Evolutionary conservation across 176 grass and related monocot species (phyloP).

Genomic region (Chloris gayana): DNA sequence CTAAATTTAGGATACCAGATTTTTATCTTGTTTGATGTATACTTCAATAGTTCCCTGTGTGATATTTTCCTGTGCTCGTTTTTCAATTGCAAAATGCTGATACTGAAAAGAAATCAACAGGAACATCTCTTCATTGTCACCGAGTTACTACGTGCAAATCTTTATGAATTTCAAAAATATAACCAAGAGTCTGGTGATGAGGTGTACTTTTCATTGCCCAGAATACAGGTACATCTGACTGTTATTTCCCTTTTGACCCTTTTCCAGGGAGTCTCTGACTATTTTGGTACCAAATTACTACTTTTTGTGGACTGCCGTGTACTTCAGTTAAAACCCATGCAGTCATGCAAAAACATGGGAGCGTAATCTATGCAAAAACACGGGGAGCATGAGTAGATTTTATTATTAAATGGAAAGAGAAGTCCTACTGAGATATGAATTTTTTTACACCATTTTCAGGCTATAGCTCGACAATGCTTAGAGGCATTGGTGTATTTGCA

Average conservation of each 20-base stretch:
- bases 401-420: constrained; percentile 23
- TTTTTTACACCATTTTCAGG: constrained; percentile 52
- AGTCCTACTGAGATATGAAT: background rate
- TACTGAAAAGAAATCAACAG: constrained; percentile 45
- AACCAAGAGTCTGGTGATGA: constrained; percentile 82
- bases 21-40: constrained; percentile 5
- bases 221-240: constrained; percentile 78
- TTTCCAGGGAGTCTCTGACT: background rate
- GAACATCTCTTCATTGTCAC: constrained; percentile 99
- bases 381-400: constrained; percentile 1
- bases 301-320: constrained; percentile 12
- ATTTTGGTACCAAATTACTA: constrained; percentile 16
- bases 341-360: background rate
- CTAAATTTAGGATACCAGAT: constrained; percentile 17
- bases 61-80: constrained; percentile 11
- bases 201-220: constrained; percentile 82
- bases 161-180: constrained; percentile 99
- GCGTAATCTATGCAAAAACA: no score
- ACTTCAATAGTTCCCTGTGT: constrained; percentile 22
- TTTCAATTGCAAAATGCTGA: constrained; percentile 39
- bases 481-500: constrained; percentile 91
- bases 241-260: background rate
- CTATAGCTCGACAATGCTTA: constrained; percentile 89
- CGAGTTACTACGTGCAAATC: constrained; percentile 85
- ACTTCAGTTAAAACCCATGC: constrained; percentile 7